phyloP scores from a whole-genome alignment of 228 moss, liverwort and hornwort species.

The Sphagnum fallax region DNA sequence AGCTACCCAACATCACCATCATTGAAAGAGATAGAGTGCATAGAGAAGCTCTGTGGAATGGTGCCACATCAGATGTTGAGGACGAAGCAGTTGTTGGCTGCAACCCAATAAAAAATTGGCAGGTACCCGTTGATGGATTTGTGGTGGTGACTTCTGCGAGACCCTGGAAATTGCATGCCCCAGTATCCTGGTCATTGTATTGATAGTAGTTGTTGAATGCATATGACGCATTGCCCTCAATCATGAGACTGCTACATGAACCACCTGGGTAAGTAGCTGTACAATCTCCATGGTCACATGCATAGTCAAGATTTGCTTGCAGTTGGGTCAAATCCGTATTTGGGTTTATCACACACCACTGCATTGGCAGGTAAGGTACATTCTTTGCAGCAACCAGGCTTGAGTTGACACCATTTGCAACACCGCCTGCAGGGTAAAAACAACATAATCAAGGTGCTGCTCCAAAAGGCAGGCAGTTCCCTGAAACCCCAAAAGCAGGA shows the following conservation, averaged over 20 bases:
- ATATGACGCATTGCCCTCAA: slow-evolving; percentile 45
- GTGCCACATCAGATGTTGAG: not conserved
- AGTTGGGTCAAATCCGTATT: slow-evolving; percentile 23
- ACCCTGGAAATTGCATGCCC: slow-evolving; percentile 72
- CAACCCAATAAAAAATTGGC: slow-evolving; percentile 51
- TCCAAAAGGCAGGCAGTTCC: not conserved
- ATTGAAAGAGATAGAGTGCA: slow-evolving; percentile 1
- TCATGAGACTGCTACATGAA: slow-evolving; percentile 29
- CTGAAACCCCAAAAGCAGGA: not conserved
- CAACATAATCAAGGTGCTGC: not conserved
- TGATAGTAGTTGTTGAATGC: slow-evolving; percentile 84
- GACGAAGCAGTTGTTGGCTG: not conserved
- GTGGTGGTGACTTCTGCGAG: slow-evolving; percentile 27
- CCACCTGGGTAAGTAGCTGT: slow-evolving; percentile 46
- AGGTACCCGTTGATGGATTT: slow-evolving; percentile 45
- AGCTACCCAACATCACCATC: slow-evolving; percentile 1
- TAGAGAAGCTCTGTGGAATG: slow-evolving; percentile 1
- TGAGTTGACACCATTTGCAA: slow-evolving; percentile 12
- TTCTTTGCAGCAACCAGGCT: slow-evolving; percentile 12
- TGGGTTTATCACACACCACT: slow-evolving; percentile 54
- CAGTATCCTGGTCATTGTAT: slow-evolving; percentile 39
- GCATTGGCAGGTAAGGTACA: slow-evolving; percentile 47
- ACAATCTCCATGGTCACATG: slow-evolving; percentile 68
- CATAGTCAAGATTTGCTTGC: slow-evolving; percentile 37
- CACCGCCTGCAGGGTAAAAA: slow-evolving; percentile 23